Conservation (phyloP, 768 basidiomycete species). For the Boletus pseudo-olivaceus region DNA sequence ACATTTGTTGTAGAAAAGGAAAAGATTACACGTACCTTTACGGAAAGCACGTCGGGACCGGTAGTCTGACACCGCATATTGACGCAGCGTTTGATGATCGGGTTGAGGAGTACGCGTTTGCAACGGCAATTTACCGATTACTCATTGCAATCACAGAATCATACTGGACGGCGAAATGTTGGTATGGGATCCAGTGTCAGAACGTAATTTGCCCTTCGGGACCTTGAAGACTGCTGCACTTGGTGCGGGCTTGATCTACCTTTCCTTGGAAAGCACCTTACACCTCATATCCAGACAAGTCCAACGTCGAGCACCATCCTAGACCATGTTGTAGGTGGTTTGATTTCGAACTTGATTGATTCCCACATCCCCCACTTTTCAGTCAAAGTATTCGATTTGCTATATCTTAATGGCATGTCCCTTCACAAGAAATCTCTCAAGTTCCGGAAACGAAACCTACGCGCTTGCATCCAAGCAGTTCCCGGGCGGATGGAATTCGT, state of each 20-base stretch:
- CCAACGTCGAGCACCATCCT: constrained; percentile 66
- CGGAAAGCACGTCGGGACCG: constrained; percentile 75
- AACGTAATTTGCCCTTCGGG: constrained; percentile 88
- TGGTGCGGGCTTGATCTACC: constrained; percentile 43
- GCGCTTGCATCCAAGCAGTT: constrained; percentile 61
- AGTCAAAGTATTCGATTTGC: constrained; percentile 97
- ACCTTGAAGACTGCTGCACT: constrained; percentile 89
- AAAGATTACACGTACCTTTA: constrained; percentile 92
- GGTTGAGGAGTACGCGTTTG: constrained; percentile 68
- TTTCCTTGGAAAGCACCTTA: neutral
- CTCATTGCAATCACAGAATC: constrained; percentile 49
- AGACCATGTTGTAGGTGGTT: constrained; percentile 81
- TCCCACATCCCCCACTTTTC: neutral
- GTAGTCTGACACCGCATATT: constrained; percentile 88
- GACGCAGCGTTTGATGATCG: constrained; percentile 69
- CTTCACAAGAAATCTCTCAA: constrained; percentile 68
- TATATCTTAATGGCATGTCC: constrained; percentile 83
- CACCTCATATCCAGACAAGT: constrained; percentile 48
- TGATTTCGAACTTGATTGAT: neutral
- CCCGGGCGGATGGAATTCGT: constrained; percentile 81
- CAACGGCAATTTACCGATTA: neutral
- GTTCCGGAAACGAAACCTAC: constrained; percentile 78
- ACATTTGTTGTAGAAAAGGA: constrained; percentile 58
- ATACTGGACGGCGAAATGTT: constrained; percentile 98
- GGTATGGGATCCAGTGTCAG: constrained; percentile 91